Evolutionary conservation across 2,329 filamentous ascomycete genomes (phyloP).

Genomic region (Clathrospora elynae): DNA sequence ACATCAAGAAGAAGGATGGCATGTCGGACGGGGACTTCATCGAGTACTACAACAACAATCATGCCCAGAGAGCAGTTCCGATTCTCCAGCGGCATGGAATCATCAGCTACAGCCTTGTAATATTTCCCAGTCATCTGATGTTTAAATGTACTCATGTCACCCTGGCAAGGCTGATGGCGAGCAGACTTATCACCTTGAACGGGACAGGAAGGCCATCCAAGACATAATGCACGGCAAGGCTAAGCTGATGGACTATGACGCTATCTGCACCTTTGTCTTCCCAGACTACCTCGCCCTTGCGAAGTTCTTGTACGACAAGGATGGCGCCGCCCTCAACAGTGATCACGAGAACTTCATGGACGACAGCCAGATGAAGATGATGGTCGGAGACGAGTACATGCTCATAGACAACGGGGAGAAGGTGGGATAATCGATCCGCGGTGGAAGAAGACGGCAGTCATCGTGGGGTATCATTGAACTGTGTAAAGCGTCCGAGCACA

Average conservation of each 20-base stretch:
- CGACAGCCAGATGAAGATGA: constrained; percentile 51
- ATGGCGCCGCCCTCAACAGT: constrained; percentile 47
- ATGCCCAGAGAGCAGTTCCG: constrained; percentile 52
- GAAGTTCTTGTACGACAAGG: constrained; percentile 54
- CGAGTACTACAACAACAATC: constrained; percentile 53
- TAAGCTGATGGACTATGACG: constrained; percentile 52
- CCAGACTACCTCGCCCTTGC: constrained; percentile 54
- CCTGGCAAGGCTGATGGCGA: constrained; percentile 8
- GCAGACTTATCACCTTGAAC: constrained; percentile 53
- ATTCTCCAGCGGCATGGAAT: constrained; percentile 52
- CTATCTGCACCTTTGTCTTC: constrained; percentile 57
- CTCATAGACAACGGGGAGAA: constrained; percentile 39
- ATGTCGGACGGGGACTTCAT: constrained; percentile 54
- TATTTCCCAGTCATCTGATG: constrained; percentile 6
- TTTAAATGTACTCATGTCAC: neutral
- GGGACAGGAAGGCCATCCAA: constrained; percentile 51
- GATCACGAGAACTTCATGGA: constrained; percentile 50
- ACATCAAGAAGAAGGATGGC: constrained; percentile 55
- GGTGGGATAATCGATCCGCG: constrained; percentile 4
- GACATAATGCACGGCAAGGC: constrained; percentile 55
- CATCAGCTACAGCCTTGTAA: constrained; percentile 54
- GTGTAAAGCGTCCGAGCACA: constrained; percentile 10
- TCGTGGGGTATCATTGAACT: constrained; percentile 24
- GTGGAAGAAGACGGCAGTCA: constrained; percentile 12
- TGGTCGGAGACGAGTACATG: constrained; percentile 55